Conservation (phyloP, 1,284 basidiomycete species). For the Ganoderma lucidum region DNA sequence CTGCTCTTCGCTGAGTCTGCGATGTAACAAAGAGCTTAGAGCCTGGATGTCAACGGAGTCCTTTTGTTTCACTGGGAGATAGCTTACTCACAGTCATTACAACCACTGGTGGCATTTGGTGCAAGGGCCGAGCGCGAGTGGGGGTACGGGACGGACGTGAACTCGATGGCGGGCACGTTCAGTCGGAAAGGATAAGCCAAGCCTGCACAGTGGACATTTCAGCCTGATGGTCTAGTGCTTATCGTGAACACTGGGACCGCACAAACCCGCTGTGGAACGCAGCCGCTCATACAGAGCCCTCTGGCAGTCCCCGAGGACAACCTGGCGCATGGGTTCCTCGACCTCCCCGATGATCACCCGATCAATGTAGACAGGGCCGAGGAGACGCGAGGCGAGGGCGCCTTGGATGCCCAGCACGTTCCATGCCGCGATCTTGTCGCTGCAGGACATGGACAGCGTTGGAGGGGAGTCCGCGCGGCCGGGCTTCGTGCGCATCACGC, state of each 20-base stretch:
- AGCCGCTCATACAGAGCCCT: conserved; percentile 66
- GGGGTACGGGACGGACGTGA: conserved; percentile 65
- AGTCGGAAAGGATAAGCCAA: conserved; percentile 46
- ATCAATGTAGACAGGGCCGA: conserved; percentile 72
- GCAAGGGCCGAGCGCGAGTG: conserved; percentile 60
- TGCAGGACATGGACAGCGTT: conserved; percentile 87
- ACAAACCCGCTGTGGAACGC: conserved; percentile 36
- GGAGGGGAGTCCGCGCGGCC: conserved; percentile 86
- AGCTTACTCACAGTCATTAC: conserved; percentile 66
- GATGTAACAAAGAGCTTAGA: conserved; percentile 72
- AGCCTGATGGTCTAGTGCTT: too few species aligned
- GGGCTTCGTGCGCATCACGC: conserved; percentile 89
- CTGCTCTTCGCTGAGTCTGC: conserved; percentile 51
- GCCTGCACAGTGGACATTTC: background rate
- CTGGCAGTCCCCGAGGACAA: conserved; percentile 63
- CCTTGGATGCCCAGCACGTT: conserved; percentile 87
- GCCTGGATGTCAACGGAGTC: background rate
- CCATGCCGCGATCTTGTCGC: conserved; percentile 92
- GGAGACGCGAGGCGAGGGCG: conserved; percentile 65
- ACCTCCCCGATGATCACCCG: conserved; percentile 80
- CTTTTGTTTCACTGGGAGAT: conserved; percentile 1
- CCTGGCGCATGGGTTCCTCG: conserved; percentile 44
- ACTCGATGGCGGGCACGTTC: conserved; percentile 58
- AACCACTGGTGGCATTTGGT: conserved; percentile 48
- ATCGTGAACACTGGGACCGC: too few species aligned